Base-by-base conservation (phyloP, 2,329 filamentous ascomycete genomes). In the Pseudomassariella vexata region DNA sequence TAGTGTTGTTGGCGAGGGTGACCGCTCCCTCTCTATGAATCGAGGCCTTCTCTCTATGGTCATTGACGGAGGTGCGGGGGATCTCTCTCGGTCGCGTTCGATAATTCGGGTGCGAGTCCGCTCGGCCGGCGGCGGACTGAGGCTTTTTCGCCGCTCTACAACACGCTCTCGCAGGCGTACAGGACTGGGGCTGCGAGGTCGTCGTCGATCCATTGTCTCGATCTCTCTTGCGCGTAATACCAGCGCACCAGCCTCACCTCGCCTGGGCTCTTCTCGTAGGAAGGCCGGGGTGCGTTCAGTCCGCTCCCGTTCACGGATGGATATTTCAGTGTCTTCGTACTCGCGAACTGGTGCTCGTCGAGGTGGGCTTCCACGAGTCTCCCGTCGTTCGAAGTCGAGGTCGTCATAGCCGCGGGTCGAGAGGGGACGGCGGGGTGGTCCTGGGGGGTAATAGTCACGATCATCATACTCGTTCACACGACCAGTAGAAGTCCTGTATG, bases 221-320 rank as follows among this genome's bases (percentile, higher is more conserved):
- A 75, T 60, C 35, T 76, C 70, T 27, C 71, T 64, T 43, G 68
- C 58, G 31, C 73, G 66, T 28, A 77, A 60, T 12, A 77, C 72
- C 46, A 77, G 52, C 22, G 65, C 61, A 3, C 71, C 71, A 17
- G 63, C 54, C 36, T 76, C 71, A 17, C 52, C 37, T 10, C 65
- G 65, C 34, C 68, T 61, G 18, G 42, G 51, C 24, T 73, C 69
- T 3, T 73, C 66, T 30, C 70, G 65, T 36, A 76, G 52, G 45
- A 75, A 76, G 32, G 63, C 57, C 3, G 68, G 69, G 24, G 65
- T 57, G 24, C 66, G 62, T 34, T 59, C 50, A 25, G 58, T 53
- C n/a, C 54, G 50, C n/a, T 66, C 63, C 26, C 57, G 53, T 34
- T 67, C 65, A 26, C 65, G 62, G 23, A 67, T 54, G 33, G 59